Conservation (phyloP, 345 rosid species). For the Cardiospermum halicacabum region DNA sequence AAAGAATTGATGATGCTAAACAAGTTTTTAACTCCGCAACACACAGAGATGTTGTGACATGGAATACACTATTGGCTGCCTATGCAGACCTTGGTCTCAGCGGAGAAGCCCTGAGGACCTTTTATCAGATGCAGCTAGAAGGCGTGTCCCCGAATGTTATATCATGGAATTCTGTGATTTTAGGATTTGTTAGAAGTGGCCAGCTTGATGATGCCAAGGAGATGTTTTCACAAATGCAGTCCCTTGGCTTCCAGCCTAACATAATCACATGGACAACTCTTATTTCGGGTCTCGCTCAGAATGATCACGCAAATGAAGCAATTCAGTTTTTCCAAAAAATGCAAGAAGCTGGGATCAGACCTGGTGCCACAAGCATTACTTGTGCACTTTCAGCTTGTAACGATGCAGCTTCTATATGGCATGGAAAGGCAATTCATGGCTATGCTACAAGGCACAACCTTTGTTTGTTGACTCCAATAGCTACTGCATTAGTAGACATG, state of each 20-base stretch:
- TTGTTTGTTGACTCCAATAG: constrained; percentile 21
- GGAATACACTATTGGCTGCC: constrained; percentile 63
- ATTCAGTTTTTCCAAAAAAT: constrained; percentile 37
- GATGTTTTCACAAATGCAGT: constrained; percentile 57
- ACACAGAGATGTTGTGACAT: constrained; percentile 43
- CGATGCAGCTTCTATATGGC: constrained; percentile 30
- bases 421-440: constrained; percentile 57
- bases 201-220: constrained; percentile 52
- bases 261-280: constrained; percentile 53
- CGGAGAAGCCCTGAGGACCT: constrained; percentile 59
- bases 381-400: constrained; percentile 46
- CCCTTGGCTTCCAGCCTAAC: constrained; percentile 41
- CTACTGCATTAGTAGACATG: constrained; percentile 61
- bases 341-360: constrained; percentile 55
- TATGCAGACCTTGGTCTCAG: constrained; percentile 54
- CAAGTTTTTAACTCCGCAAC: constrained; percentile 41
- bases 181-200: constrained; percentile 52
- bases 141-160: constrained; percentile 52
- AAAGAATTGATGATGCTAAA: constrained; percentile 42
- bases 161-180: constrained; percentile 63
- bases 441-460: constrained; percentile 40
- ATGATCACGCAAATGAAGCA: constrained; percentile 38
- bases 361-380: constrained; percentile 39
- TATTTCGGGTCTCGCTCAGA: constrained; percentile 52
- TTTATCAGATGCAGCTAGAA: constrained; percentile 71